These are phyloP conservation scores for Rhodamnia rubescens DNA, from an alignment of 345 rosid genomes.

Conservation along the genomic window DNA sequence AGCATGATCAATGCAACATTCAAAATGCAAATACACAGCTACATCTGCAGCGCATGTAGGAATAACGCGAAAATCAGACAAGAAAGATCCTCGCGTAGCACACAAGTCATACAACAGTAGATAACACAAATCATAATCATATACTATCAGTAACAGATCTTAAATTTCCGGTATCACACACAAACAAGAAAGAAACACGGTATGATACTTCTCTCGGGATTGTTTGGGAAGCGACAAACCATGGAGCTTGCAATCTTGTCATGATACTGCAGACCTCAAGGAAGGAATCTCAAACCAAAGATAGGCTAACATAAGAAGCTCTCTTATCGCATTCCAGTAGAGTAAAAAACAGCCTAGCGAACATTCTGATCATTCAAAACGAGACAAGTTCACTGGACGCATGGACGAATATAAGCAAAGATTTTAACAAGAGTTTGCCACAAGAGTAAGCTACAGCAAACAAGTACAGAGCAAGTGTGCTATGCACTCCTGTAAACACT, in stretches of 20 bases:
- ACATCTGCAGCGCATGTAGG: neutral
- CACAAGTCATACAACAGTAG: neutral
- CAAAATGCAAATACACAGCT: neutral
- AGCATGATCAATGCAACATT: neutral
- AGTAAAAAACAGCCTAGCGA: neutral
- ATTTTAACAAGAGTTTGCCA: accelerated
- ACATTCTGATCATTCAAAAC: neutral
- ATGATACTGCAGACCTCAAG: neutral
- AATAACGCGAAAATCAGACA: neutral
- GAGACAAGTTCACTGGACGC: neutral
- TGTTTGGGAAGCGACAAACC: neutral
- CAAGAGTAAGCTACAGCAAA: neutral
- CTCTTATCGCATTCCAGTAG: neutral
- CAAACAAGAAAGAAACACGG: neutral
- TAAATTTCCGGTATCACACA: neutral
- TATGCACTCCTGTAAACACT: neutral
- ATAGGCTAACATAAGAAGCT: accelerated
- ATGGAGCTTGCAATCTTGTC: neutral
- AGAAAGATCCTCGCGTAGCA: neutral
- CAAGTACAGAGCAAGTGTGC: neutral
- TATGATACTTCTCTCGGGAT: neutral
- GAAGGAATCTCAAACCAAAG: neutral
- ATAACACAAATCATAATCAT: neutral
- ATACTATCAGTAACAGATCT: neutral
- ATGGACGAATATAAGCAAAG: neutral